Percentiles rank a stretch among this genome's conserved stretches.
phyloP scores from a whole-genome alignment of 768 basidiomycete genomes.

The Pilatotrama ljubarskyi region DNA sequence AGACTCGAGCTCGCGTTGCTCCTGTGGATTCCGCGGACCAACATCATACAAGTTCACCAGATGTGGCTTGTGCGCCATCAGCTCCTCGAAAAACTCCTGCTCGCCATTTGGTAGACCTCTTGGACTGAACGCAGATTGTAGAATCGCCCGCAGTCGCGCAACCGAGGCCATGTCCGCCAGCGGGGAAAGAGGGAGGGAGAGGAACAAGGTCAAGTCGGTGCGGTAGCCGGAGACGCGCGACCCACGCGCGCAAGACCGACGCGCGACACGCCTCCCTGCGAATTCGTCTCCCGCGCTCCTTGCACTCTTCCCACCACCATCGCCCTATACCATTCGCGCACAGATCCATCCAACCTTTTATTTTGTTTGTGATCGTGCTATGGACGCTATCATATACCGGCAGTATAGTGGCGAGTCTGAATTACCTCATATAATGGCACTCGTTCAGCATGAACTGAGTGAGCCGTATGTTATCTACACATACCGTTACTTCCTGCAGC shows the following conservation, averaged over 20 bases:
- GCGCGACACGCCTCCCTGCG: constrained; percentile 10
- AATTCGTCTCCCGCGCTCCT: not conserved
- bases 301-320: constrained; percentile 14
- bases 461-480: constrained; percentile 98
- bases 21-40: constrained; percentile 58
- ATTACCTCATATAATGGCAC: constrained; percentile 78
- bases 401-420: constrained; percentile 77
- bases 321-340: not conserved
- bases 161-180: constrained; percentile 55
- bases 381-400: constrained; percentile 56
- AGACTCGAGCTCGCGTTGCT: constrained; percentile 72
- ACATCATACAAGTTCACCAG: constrained; percentile 67
- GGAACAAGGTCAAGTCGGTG: constrained; percentile 7
- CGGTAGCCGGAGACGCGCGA: constrained; percentile 10
- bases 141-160: constrained; percentile 52
- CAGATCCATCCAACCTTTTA: not conserved
- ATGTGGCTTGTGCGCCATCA: constrained; percentile 64
- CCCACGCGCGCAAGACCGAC: constrained; percentile 11
- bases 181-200: not conserved
- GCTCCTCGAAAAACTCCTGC: constrained; percentile 74
- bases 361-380: not conserved
- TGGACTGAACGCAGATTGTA: constrained; percentile 48
- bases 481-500: constrained; percentile 93
- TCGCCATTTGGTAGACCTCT: constrained; percentile 53
- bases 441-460: constrained; percentile 89